A percentile compares a stretch with the other conserved stretches of the same genome.
Conservation (phyloP, 495 filamentous ascomycete species). For the Podospora pseudopauciseta region DNA sequence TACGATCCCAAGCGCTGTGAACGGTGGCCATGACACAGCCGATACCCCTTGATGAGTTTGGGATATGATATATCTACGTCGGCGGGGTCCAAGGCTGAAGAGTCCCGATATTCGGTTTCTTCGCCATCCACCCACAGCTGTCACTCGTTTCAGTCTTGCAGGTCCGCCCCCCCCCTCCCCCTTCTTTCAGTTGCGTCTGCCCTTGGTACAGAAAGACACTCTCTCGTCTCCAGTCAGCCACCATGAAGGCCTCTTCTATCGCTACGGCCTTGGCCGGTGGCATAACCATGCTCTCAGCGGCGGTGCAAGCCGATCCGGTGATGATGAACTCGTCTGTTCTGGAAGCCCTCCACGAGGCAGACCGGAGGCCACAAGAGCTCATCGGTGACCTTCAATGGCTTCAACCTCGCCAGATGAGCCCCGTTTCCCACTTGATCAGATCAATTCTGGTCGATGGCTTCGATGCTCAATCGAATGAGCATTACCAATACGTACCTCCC, state of each 20-base stretch:
- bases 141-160: not conserved
- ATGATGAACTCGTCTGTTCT: conserved; percentile 19
- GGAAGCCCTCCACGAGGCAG: conserved; percentile 5
- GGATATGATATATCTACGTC: not conserved
- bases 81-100: not conserved
- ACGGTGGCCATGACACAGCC: not conserved
- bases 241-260: conserved; percentile 3
- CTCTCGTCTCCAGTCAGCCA: not conserved
- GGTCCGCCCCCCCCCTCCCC: not conserved
- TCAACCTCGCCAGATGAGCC: conserved; percentile 16
- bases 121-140: not conserved
- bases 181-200: not conserved
- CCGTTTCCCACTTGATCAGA: conserved; percentile 26
- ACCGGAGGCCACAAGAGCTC: conserved; percentile 22
- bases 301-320: conserved; percentile 28
- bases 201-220: not conserved
- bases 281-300: not conserved
- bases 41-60: not conserved
- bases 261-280: not conserved
- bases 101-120: not conserved
- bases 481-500: conserved; percentile 25
- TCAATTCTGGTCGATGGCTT: conserved; percentile 26
- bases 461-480: conserved; percentile 23
- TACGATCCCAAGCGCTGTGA: not conserved
- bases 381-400: conserved; percentile 36